Evolutionary conservation across 345 rosid genomes (phyloP), one percentile per base, ranked within the genome.

Genomic region (Populus euphratica): DNA sequence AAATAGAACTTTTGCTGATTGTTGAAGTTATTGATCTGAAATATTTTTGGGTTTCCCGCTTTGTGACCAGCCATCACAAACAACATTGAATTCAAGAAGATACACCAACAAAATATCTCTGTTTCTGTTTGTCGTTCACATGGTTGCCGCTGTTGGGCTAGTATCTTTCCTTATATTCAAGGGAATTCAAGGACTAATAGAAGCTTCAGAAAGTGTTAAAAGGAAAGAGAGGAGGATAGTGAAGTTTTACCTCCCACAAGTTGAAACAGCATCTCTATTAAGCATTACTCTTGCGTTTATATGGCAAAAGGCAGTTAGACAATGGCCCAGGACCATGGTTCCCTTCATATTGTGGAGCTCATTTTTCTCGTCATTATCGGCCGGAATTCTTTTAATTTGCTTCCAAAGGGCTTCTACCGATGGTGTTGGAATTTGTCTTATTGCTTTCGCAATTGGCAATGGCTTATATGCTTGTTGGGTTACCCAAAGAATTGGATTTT

Each of bases 401-500:
- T 94, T 91, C 86, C 98, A 96, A 76, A 89, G 76, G 79, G 83
- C 98, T 72, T 47, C 97, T 14, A 96, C 99, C 0, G 97, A 91
- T 71, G 99, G 90, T 20, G 81, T 94, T 70, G 98, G 97, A 4
- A 94, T 94, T 62, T 89, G 91, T 75, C 85, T 94, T 39, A 81
- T 96, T 25, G 93, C 85, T 6, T 96, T 96, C 74, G 87, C 99
- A 16, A 90, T 96, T 25, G 93, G 98, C 0, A 90, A 82, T 78
- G 97, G 99, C 36, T 86, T 96, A 67, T 96, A 96, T 64, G 97
- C 97, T 69, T 96, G 98, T 67, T 96, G 99, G 99, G 91, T 89
- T 61, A 85, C 79, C 23, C 97, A 72, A 18, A 79, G 96, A 78
- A 84, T 87, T 70, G 80, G 76, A 4, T 96, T 96, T 82, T 91